These are phyloP conservation scores for Alloteropsis semialata DNA, from an alignment of 176 grass and related monocot species.

Conservation along the genomic window DNA sequence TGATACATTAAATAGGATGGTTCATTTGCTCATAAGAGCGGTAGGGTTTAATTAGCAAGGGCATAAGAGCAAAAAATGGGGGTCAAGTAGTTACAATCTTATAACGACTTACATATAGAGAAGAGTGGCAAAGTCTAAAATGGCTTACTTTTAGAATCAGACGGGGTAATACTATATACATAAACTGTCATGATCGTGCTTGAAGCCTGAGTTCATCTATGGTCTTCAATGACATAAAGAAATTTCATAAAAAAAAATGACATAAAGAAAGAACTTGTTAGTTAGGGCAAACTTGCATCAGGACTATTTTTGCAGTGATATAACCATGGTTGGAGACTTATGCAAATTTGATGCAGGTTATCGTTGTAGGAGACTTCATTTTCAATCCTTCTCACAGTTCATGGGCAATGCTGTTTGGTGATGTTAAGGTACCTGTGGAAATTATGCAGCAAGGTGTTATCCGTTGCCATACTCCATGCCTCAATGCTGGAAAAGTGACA, in stretches of 20 bases:
- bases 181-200: not conserved
- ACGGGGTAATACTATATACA: not conserved
- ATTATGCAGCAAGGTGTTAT: slow-evolving; percentile 77
- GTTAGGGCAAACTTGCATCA: not conserved
- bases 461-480: slow-evolving; percentile 58
- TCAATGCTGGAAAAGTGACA: slow-evolving; percentile 65
- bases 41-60: not conserved
- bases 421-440: slow-evolving; percentile 62
- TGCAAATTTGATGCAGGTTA: slow-evolving; percentile 65
- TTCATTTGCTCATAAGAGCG: not conserved
- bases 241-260: no score
- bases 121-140: not conserved
- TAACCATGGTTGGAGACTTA: slow-evolving; percentile 27
- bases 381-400: slow-evolving; percentile 34
- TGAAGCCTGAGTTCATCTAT: slow-evolving; percentile 14
- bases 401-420: slow-evolving; percentile 66
- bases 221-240: not conserved
- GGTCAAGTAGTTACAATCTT: not conserved
- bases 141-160: not conserved
- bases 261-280: not conserved
- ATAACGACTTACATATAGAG: not conserved
- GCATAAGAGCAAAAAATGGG: not conserved
- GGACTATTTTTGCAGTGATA: not conserved
- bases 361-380: slow-evolving; percentile 75
- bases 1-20: not conserved